A percentile compares a stretch with the other conserved stretches of the same genome.
phyloP scores from a whole-genome alignment of 2,329 filamentous ascomycete genomes.

The Corinectria fuckeliana region DNA sequence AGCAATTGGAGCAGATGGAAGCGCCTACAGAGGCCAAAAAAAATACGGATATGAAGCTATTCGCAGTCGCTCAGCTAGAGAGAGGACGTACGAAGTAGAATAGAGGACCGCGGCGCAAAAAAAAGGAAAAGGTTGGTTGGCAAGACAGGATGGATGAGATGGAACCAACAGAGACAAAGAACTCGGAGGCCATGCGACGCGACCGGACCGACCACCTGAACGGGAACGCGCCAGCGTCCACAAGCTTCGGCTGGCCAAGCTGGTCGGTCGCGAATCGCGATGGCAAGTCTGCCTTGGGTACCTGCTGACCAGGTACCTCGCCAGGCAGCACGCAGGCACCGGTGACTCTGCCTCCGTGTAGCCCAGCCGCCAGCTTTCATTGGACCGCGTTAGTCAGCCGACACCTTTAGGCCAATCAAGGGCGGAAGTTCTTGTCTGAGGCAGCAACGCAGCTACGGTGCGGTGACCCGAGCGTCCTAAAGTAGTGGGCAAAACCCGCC shows the following conservation, averaged over 20 bases:
- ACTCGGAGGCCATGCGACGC: background rate
- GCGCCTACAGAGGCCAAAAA: background rate
- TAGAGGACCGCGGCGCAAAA: constrained; percentile 30
- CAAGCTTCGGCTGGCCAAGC: background rate
- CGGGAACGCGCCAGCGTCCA: constrained; percentile 29
- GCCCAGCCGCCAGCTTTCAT: constrained; percentile 29
- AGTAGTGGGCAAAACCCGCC: constrained; percentile 24
- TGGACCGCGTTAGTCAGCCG: constrained; percentile 40
- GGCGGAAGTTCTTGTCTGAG: constrained; percentile 44
- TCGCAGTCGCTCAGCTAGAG: constrained; percentile 20
- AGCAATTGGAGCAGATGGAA: constrained; percentile 20
- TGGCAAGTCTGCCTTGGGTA: constrained; percentile 38
- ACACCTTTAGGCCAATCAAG: constrained; percentile 38
- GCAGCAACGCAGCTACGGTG: constrained; percentile 43
- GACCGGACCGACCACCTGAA: constrained; percentile 1
- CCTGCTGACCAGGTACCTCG: constrained; percentile 35
- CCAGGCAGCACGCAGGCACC: constrained; percentile 39
- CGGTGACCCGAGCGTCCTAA: constrained; percentile 20
- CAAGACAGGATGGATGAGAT: background rate
- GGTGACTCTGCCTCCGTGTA: constrained; percentile 38
- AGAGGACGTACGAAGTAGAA: constrained; percentile 6
- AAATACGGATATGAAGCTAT: constrained; percentile 12
- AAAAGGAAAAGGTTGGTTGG: constrained; percentile 19
- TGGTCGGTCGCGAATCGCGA: background rate
- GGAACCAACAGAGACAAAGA: constrained; percentile 4